These are phyloP conservation scores for Nyssa sinensis DNA, from an alignment of 148 eudicot genomes.

Conservation along the genomic window DNA sequence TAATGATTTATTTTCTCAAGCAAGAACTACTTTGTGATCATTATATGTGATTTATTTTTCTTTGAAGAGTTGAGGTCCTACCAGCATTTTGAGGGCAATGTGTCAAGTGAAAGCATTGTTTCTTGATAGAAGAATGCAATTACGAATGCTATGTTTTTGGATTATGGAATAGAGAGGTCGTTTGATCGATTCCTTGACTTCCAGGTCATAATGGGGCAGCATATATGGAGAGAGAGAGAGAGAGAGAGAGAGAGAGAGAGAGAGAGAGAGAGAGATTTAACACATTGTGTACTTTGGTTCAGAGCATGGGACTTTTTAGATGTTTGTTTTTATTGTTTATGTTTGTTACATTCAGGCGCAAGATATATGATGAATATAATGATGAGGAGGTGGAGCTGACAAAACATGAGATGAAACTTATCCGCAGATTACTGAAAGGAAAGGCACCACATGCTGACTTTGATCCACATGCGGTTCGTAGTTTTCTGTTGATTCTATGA, in stretches of 20 bases:
- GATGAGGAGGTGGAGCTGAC: slow-evolving; percentile 88
- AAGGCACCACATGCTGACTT: slow-evolving; percentile 88
- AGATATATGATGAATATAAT: slow-evolving; percentile 72
- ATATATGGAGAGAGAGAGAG: no score
- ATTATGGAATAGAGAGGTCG: not conserved
- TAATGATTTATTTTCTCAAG: not conserved
- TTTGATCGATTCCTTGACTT: no score
- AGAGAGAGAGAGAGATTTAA: no score
- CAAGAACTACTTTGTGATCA: not conserved
- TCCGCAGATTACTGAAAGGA: slow-evolving; percentile 69
- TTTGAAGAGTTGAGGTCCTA: not conserved
- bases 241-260: no score
- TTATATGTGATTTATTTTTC: no score
- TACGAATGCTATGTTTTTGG: not conserved
- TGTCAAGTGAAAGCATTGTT: not conserved
- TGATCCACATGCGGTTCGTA: slow-evolving; percentile 76
- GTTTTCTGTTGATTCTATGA: slow-evolving; percentile 2
- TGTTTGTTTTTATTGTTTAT: not conserved
- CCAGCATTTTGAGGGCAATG: not conserved
- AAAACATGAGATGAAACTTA: slow-evolving; percentile 52
- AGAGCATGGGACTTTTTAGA: not conserved
- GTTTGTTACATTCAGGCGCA: slow-evolving; percentile 55
- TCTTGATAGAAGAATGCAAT: not conserved
- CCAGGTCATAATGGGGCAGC: not conserved
- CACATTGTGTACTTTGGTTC: not conserved